phyloP scores from a whole-genome alignment of 2,329 filamentous ascomycete species.

The Verticillium alfalfae region DNA sequence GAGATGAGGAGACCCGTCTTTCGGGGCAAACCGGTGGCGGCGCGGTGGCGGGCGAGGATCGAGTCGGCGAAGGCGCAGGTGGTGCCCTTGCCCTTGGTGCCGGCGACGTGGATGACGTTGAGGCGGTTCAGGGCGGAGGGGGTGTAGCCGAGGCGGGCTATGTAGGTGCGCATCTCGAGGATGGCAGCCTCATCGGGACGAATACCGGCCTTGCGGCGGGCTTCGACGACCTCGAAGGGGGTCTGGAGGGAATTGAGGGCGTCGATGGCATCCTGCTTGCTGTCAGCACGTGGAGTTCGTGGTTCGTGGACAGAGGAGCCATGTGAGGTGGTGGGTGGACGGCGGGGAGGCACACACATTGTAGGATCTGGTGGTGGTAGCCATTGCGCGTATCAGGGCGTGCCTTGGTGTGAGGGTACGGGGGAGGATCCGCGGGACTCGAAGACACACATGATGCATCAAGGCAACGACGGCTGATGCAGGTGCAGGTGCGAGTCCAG shows the following conservation, averaged over 20 bases:
- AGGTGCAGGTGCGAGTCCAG: not conserved
- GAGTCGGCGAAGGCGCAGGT: constrained; percentile 64
- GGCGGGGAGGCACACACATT: constrained; percentile 4
- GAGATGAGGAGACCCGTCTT: constrained; percentile 63
- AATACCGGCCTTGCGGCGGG: constrained; percentile 68
- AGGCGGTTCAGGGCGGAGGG: constrained; percentile 49
- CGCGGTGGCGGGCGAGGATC: constrained; percentile 50
- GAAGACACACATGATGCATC: constrained; percentile 12
- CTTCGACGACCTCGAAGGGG: constrained; percentile 75
- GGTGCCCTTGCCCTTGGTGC: constrained; percentile 69
- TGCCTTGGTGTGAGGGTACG: not conserved
- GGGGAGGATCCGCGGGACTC: constrained; percentile 5
- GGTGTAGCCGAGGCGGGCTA: constrained; percentile 72
- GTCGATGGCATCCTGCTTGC: constrained; percentile 71
- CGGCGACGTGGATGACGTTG: constrained; percentile 65
- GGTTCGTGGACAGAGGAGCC: not conserved
- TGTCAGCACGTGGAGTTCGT: not conserved
- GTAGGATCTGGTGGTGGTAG: constrained; percentile 7
- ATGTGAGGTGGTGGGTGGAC: not conserved
- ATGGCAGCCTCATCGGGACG: constrained; percentile 64
- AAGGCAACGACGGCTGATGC: not conserved
- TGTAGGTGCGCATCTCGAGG: constrained; percentile 74
- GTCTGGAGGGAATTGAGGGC: constrained; percentile 88
- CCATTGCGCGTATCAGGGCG: constrained; percentile 5
- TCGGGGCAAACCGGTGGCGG: constrained; percentile 21